Evolutionary conservation across 1,139 yeast species (phyloP), one percentile per base, ranked within the genome.

Genomic region (Debaryomyces sp.): DNA sequence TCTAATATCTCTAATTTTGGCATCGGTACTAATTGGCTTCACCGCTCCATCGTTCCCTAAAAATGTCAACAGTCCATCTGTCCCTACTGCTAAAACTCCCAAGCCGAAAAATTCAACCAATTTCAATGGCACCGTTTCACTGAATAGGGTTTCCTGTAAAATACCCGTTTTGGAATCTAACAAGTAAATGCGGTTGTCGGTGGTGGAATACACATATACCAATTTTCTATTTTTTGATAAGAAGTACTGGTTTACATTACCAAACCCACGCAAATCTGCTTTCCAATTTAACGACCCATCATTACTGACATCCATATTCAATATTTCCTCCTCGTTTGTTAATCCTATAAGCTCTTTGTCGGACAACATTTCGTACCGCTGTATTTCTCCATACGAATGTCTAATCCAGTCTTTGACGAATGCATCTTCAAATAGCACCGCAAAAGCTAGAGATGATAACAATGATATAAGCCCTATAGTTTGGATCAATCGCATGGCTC

Each of bases 381-480:
- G 44, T 35, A 63, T 45, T 2, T 52, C 50, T 17, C 63, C 61
- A 37, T 59, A 51, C 41, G 55, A 55, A 46, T 66, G 63, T 30
- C 58, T 61, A 43, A 69, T 53, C 58, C 68, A 65, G 52, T 75
- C 77, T 51, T 63, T 66, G 15, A 63, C 63, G 55, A 73, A 73
- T 5, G 79, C 78, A 48, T 71, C 71, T 36, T 72, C 75, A 9
- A 70, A 48, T 41, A 66, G 56, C 36, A 72, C 69, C 5, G 61
- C 65, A 17, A 50, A 49, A n/a, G 48, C 54, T 39, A 53, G 21
- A 13, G 50, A 41, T 15, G 46, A 33, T 13, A 44, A 35, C 6
- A 49, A 27, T 22, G 36, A 39, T n/a, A 43, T n/a, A 26, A 32
- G 2, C 18, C 36, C 43, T 30, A 33, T 32, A 24, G 33, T 23